phyloP scores from a whole-genome alignment of 2,329 filamentous ascomycete species.

The Colletotrichum paranaense region DNA sequence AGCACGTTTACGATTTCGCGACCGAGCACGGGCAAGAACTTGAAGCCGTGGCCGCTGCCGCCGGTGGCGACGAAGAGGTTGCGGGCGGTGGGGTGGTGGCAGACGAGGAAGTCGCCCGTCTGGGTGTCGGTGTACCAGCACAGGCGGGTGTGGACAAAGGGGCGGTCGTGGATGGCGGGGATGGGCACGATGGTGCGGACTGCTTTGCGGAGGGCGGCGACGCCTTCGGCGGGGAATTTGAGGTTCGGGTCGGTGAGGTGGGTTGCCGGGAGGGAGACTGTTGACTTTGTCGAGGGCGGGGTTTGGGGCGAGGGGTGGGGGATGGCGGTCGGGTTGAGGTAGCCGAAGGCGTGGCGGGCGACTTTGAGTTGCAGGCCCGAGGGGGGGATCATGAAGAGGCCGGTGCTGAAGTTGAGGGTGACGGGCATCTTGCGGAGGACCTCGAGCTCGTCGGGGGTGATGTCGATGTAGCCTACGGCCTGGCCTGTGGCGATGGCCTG shows the following conservation, averaged over 20 bases:
- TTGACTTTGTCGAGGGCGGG: slow-evolving; percentile 10
- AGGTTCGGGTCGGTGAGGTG: slow-evolving; percentile 60
- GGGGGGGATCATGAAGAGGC: slow-evolving; percentile 82
- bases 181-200: slow-evolving; percentile 71
- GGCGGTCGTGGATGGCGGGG: slow-evolving; percentile 64
- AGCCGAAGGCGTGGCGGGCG: slow-evolving; percentile 77
- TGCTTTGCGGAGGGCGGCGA: slow-evolving; percentile 69
- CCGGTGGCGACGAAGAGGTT: slow-evolving; percentile 72
- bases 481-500: slow-evolving; percentile 86
- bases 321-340: slow-evolving; percentile 63
- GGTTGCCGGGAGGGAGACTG: slow-evolving; percentile 56
- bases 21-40: slow-evolving; percentile 75
- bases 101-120: slow-evolving; percentile 77
- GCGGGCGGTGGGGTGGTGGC: slow-evolving; percentile 72
- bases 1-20: slow-evolving; percentile 70
- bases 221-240: slow-evolving; percentile 69
- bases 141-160: slow-evolving; percentile 71
- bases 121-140: slow-evolving; percentile 85
- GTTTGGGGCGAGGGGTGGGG: slow-evolving; percentile 37
- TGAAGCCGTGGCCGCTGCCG: slow-evolving; percentile 75
- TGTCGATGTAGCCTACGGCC: slow-evolving; percentile 79
- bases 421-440: slow-evolving; percentile 75
- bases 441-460: slow-evolving; percentile 78
- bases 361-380: slow-evolving; percentile 72
- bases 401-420: slow-evolving; percentile 76